Base-by-base conservation (phyloP, 805 yeast species). In the Pichia cephalocereana region DNA sequence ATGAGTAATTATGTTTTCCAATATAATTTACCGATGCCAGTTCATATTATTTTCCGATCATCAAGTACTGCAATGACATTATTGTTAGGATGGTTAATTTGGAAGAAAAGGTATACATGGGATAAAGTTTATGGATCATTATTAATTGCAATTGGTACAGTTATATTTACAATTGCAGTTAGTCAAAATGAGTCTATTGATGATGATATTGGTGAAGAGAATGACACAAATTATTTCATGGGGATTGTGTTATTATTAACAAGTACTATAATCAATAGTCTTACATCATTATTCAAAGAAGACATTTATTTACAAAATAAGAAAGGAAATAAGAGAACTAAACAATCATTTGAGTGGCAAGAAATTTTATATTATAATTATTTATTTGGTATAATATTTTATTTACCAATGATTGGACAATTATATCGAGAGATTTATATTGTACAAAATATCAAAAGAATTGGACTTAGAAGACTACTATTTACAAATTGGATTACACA, bases 11-110 rank as follows among this genome's bases (percentile, higher is more conserved):
- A 64, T 45, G 88, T 75, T 0, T 79, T 80, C 65, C 69, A 66
- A 17, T 80, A 66, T 59, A 70, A 78, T 37, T 69, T 85, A 28
- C 74, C 83, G 3, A 74, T 84, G 19, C 87, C 90, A 0, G 61
- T 82, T 28, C 88, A 83, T 57, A 82, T 82, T 27, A 74, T 83
- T 8, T 70, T 83, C 54, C 62, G 89, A 45, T 80, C 87, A 12
- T 74, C 82, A 7, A 79, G 85, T 0, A 76, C 86, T 0, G 76
- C 80, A 8, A 62, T 81, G 17, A 78, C 85, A 0, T 74, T 85
- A 80, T 31, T 72, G 0, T 62, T 80, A 4, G 87, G 90, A 3
- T 64, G 61, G 54, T 43, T 71, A 7, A 48, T 72, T 11, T 79
- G 76, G 41, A 61, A 62, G 8, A 80, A 72, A 57, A 58, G 57